Conservation (phyloP, 768 basidiomycete genomes). For the Trametes villosa region DNA sequence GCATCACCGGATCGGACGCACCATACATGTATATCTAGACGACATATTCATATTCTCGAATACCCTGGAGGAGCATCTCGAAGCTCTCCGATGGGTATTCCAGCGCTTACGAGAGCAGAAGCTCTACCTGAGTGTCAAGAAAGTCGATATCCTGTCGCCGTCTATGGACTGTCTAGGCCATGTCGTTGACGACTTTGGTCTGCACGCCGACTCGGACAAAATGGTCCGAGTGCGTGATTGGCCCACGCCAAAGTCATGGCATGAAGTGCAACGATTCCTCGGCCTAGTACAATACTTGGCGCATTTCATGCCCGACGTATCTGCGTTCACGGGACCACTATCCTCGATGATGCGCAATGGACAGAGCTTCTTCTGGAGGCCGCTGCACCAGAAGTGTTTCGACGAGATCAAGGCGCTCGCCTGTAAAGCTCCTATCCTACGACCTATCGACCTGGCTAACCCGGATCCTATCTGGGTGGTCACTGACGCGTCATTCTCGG, state of each 20-base stretch:
- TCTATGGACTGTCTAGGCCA: constrained; percentile 45
- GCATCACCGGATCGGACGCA: constrained; percentile 44
- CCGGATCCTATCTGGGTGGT: constrained; percentile 29
- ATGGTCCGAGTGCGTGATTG: constrained; percentile 38
- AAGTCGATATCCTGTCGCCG: constrained; percentile 38
- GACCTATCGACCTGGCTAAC: constrained; percentile 18
- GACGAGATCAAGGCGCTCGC: constrained; percentile 24
- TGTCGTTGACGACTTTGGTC: constrained; percentile 42
- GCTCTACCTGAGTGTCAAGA: constrained; percentile 40
- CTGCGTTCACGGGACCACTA: constrained; percentile 39
- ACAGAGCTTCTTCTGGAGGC: constrained; percentile 30
- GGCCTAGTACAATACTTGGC: constrained; percentile 46
- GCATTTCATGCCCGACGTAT: constrained; percentile 42
- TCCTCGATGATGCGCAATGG: constrained; percentile 35
- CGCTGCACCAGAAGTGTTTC: constrained; percentile 29
- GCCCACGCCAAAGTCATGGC: constrained; percentile 37
- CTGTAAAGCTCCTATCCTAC: constrained; percentile 14
- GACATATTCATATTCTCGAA: constrained; percentile 47
- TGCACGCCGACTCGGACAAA: constrained; percentile 44
- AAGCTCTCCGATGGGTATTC: constrained; percentile 39
- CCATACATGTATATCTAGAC: constrained; percentile 49
- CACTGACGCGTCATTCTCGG: constrained; percentile 24
- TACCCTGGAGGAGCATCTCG: constrained; percentile 42
- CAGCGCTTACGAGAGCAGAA: constrained; percentile 30
- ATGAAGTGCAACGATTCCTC: constrained; percentile 45